phyloP scores from a whole-genome alignment of 2,329 filamentous ascomycete genomes.

The Alternaria triticina region DNA sequence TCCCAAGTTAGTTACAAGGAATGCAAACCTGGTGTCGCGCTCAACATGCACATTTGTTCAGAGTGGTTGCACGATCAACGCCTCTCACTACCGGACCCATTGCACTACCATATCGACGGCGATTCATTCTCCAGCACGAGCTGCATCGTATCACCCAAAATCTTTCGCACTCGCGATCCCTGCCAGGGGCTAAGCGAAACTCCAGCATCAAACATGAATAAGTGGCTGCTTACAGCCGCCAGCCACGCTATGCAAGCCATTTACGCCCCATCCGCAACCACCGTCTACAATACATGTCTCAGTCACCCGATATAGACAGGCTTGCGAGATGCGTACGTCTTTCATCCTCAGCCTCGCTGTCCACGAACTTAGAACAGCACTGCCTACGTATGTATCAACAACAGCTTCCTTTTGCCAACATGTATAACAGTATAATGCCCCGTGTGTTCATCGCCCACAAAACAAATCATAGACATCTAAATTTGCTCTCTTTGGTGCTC shows the following conservation, averaged over 20 bases:
- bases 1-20: background rate
- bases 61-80: background rate
- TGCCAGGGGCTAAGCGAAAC: background rate
- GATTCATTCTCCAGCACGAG: background rate
- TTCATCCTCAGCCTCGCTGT: constrained; percentile 20
- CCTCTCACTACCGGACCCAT: background rate
- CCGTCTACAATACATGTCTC: background rate
- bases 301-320: background rate
- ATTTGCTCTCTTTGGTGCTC: constrained; percentile 8
- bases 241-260: constrained; percentile 10
- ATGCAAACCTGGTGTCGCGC: background rate
- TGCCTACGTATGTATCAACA: constrained; percentile 5
- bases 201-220: background rate
- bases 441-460: background rate
- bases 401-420: constrained; percentile 8
- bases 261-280: background rate
- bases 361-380: constrained; percentile 5
- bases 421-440: constrained; percentile 3
- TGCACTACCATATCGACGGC: background rate
- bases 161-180: background rate
- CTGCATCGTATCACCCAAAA: background rate
- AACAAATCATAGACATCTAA: constrained; percentile 1
- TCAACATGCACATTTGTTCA: background rate
- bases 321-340: background rate
- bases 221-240: background rate